Conservation (phyloP, 768 basidiomycete genomes). For the Trametes punicea region DNA sequence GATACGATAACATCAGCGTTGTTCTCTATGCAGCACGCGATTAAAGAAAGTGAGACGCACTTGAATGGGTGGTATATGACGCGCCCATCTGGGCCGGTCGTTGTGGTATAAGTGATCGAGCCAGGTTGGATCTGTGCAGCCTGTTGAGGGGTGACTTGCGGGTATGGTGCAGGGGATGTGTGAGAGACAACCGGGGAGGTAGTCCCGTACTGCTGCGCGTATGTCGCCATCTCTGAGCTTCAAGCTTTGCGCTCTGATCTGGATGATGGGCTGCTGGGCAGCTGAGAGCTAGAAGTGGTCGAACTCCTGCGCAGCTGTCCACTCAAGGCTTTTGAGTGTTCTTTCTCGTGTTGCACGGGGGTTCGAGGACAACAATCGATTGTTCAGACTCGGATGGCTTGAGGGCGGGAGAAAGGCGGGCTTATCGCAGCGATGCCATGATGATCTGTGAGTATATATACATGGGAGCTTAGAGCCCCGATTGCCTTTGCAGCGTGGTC, state of each 20-base stretch:
- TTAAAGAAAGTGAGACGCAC: conserved; percentile 37
- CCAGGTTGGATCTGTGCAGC: conserved; percentile 56
- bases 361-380: conserved; percentile 1
- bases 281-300: background rate
- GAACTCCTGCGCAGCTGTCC: too few relatives aligned
- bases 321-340: too few relatives aligned
- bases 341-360: too few relatives aligned
- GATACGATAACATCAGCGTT: conserved; percentile 18
- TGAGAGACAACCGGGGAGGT: conserved; percentile 7
- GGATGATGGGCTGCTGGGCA: background rate
- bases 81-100: conserved; percentile 57
- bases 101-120: conserved; percentile 71
- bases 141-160: conserved; percentile 19
- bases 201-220: background rate
- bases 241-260: background rate
- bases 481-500: conserved; percentile 22
- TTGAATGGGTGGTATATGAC: conserved; percentile 71
- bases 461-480: conserved; percentile 17
- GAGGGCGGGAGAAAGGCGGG: conserved; percentile 1
- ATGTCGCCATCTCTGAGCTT: background rate
- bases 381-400: background rate
- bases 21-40: background rate
- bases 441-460: conserved; percentile 21
- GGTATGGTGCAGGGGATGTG: conserved; percentile 19
- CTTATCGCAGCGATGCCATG: conserved; percentile 17